Conservation (phyloP, 2,329 filamentous ascomycete species). For the Stachybotrys chartarum region DNA sequence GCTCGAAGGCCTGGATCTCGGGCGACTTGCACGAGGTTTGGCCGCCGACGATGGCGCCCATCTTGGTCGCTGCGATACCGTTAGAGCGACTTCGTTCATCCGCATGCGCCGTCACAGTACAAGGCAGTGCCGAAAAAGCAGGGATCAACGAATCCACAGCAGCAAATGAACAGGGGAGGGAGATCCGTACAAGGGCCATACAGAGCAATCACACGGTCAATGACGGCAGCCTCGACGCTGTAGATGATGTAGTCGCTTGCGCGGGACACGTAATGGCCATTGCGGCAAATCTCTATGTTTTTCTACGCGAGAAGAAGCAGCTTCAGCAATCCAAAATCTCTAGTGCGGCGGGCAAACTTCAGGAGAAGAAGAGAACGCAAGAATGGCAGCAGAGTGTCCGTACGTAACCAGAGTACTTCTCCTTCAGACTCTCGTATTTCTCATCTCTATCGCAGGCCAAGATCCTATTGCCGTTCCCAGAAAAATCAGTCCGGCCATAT, state of each 20-base stretch:
- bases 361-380: constrained; percentile 15
- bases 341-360: constrained; percentile 1
- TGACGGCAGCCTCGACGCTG: constrained; percentile 89
- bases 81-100: not conserved
- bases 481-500: constrained; percentile 19
- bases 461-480: constrained; percentile 53
- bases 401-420: constrained; percentile 87
- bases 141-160: not conserved
- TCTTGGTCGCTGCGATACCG: constrained; percentile 67
- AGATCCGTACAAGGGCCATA: constrained; percentile 76
- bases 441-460: constrained; percentile 91
- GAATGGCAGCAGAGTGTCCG: constrained; percentile 23
- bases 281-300: constrained; percentile 80
- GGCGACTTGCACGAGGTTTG: constrained; percentile 98
- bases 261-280: constrained; percentile 93
- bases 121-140: too few relatives aligned
- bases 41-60: constrained; percentile 90
- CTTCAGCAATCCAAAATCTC: constrained; percentile 35
- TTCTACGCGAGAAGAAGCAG: constrained; percentile 39
- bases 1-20: constrained; percentile 89
- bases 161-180: constrained; percentile 4
- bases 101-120: not conserved
- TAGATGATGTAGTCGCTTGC: constrained; percentile 98
- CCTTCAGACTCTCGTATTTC: constrained; percentile 71
- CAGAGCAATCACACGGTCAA: constrained; percentile 77